Evolutionary conservation across 768 basidiomycete genomes (phyloP).

Genomic region (Asterophora parasitica): DNA sequence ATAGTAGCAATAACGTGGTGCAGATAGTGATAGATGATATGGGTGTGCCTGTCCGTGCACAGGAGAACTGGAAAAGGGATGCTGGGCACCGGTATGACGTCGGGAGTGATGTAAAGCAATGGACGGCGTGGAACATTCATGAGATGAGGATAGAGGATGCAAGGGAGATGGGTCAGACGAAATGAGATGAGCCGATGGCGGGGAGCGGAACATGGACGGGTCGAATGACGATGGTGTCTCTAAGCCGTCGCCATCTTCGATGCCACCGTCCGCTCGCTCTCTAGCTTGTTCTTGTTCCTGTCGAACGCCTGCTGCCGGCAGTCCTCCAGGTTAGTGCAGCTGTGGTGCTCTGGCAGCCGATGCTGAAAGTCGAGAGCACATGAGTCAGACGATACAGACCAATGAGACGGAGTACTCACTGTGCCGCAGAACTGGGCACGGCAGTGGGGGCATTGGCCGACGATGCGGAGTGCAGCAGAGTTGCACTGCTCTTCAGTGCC

Average conservation of each 20-base stretch:
- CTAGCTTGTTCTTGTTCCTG: conserved; percentile 81
- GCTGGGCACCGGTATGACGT: background rate
- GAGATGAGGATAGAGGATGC: conserved; percentile 10
- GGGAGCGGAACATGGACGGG: background rate
- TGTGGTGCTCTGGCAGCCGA: conserved; percentile 85
- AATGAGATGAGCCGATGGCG: conserved; percentile 4
- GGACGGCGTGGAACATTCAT: background rate
- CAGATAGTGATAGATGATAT: conserved; percentile 6
- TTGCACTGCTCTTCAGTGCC: conserved; percentile 57
- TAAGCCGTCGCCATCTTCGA: conserved; percentile 83
- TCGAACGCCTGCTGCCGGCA: conserved; percentile 87
- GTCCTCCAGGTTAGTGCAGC: conserved; percentile 76
- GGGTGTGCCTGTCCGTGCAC: conserved; percentile 2
- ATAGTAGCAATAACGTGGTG: conserved; percentile 8
- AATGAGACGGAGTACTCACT: conserved; percentile 39
- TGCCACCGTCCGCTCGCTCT: conserved; percentile 83
- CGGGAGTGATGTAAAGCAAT: conserved; percentile 2
- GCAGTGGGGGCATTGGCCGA: conserved; percentile 83
- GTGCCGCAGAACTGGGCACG: conserved; percentile 70
- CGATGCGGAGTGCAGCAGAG: conserved; percentile 76
- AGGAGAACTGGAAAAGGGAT: background rate
- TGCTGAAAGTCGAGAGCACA: conserved; percentile 44
- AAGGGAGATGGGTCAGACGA: conserved; percentile 13
- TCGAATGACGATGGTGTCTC: conserved; percentile 7
- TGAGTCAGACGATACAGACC: conserved; percentile 15